Conservation (phyloP, 2,329 filamentous ascomycete genomes). For the Neofusicoccum kwambonambiense region DNA sequence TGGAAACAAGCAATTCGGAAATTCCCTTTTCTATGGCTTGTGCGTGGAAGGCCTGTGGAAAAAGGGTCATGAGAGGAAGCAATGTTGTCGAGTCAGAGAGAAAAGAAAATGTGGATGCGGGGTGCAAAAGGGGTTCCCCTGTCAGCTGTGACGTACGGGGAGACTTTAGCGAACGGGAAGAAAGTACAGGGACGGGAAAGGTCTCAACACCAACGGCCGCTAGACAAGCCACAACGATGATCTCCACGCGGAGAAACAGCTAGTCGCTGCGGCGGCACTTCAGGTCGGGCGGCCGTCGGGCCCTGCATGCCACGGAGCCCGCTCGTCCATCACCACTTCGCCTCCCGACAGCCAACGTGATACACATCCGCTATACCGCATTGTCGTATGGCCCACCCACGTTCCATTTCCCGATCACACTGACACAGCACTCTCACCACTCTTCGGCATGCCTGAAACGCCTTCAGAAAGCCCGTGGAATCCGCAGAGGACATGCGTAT, state of each 20-base stretch:
- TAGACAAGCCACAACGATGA: constrained; percentile 5
- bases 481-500: background rate
- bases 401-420: background rate
- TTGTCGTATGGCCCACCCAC: constrained; percentile 2
- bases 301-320: background rate
- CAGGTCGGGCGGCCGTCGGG: background rate
- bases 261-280: background rate
- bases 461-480: background rate
- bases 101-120: background rate
- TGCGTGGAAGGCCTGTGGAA: background rate
- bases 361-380: background rate
- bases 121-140: constrained; percentile 7
- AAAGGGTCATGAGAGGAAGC: background rate
- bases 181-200: background rate
- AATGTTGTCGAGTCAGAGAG: background rate
- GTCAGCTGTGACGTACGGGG: background rate
- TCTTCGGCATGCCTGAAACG: background rate
- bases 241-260: background rate
- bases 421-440: background rate
- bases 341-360: background rate
- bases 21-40: background rate
- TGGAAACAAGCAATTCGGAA: background rate
- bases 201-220: constrained; percentile 3
- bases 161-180: background rate
- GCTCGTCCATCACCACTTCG: background rate